Evolutionary conservation across 352 stramenopile genomes (phyloP), one percentile per base, ranked within the genome.

Genomic region (Elongisporangium prolatum): DNA sequence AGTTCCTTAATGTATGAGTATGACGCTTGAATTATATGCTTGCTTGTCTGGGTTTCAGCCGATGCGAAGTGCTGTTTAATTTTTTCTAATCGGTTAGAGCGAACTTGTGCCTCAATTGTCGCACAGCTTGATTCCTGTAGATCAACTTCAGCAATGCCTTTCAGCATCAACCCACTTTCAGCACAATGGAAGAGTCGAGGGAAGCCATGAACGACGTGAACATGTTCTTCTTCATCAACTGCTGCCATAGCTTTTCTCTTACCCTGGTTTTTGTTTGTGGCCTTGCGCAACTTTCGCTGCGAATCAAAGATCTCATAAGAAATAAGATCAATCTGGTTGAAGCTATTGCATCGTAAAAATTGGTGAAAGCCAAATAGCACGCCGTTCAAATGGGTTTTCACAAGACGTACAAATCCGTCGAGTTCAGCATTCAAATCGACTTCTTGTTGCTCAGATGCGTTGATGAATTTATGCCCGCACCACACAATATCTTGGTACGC

Each of bases 401-500:
- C 59, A 25, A 93, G 65, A 0, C 25, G 53, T 7, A 75, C 59
- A 56, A 91, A 93, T 16, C 55, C 57, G 2, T 63, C 57, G 11
- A 93, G 59, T 65, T 93, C 82, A 0, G 34, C 37, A 1, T 21
- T 9, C 2, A 71, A 14, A 25, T 69, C 50, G 4, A 49, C 38
- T 21, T 21, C 21, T 8, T 64, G 44, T 10, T 71, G 28, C n/a
- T 60, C 56, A 11, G 67, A 38, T 2, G 34, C 57, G 6, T 22
- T 48, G 11, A 71, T 57, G 54, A 88, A 86, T 50, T 72, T 77
- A 60, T 93, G 84, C 0, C 81, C 86, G 44, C 82, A 86, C 86
- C 86, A 96, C n/a, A 89, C 72, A 50, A 96, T 83, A 44, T 96
- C 84, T 59, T 96, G 83, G 60, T 92, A 94, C 6, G 80, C 78